Conservation (phyloP, 352 stramenopile genomes). For the Pythium brassicae region DNA sequence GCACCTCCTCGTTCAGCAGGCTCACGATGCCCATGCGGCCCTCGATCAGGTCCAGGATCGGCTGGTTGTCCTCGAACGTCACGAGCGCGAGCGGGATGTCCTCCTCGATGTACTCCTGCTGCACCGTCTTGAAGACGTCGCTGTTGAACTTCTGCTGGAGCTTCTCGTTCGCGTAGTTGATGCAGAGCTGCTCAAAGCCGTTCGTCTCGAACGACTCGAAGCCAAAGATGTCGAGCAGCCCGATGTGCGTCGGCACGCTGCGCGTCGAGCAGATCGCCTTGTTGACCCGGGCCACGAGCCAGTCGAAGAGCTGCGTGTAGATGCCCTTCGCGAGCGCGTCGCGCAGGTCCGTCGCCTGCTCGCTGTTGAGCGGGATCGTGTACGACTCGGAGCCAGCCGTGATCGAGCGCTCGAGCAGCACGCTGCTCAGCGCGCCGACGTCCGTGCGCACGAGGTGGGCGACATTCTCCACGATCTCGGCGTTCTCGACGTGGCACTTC, state of each 20-base stretch:
- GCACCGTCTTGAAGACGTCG: conserved; percentile 94
- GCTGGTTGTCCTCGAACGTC: conserved; percentile 91
- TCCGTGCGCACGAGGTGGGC: conserved; percentile 57
- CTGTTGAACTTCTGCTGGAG: conserved; percentile 90
- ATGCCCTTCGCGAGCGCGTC: conserved; percentile 96
- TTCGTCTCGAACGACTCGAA: conserved; percentile 93
- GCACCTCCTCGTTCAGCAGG: conserved; percentile 95
- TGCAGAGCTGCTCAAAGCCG: conserved; percentile 91
- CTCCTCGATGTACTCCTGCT: conserved; percentile 94
- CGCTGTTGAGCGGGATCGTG: conserved; percentile 86
- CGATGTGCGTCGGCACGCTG: conserved; percentile 82
- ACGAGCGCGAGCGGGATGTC: conserved; percentile 81
- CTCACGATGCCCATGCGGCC: conserved; percentile 85
- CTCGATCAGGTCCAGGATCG: conserved; percentile 89
- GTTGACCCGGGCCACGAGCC: conserved; percentile 90
- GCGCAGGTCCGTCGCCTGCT: conserved; percentile 87
- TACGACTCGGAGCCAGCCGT: conserved; percentile 92
- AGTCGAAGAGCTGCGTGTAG: conserved; percentile 96
- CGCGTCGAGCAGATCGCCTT: conserved; percentile 72
- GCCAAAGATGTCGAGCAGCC: conserved; percentile 94
- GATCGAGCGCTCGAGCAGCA: conserved; percentile 89
- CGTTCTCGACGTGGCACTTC: conserved; percentile 51
- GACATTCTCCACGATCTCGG: conserved; percentile 52
- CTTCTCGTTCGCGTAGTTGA: conserved; percentile 96
- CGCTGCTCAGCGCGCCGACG: conserved; percentile 72